Percentiles rank a stretch among this genome's conserved stretches.
Conservation (phyloP, 495 filamentous ascomycete species). For the Xylaria scruposa region DNA sequence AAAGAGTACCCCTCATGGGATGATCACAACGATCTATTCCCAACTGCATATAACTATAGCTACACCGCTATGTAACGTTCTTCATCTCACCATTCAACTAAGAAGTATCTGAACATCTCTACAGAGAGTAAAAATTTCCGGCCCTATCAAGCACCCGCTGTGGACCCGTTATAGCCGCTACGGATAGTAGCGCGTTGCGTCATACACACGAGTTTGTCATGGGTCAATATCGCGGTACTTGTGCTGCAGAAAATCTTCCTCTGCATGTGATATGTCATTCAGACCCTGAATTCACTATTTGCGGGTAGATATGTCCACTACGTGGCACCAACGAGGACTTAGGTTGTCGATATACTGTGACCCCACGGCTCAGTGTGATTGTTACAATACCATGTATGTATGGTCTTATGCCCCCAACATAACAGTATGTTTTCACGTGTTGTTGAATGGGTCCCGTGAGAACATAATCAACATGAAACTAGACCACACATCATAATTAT, state of each 20-base stretch:
- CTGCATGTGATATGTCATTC: constrained; percentile 16
- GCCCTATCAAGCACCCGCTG: neutral
- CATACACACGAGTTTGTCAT: constrained; percentile 13
- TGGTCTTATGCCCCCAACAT: neutral
- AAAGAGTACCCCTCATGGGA: neutral
- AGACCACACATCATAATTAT: neutral
- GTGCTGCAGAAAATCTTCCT: constrained; percentile 7
- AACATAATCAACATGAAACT: neutral
- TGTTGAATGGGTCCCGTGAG: neutral
- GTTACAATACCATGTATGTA: neutral
- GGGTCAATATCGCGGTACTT: neutral
- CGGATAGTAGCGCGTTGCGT: constrained; percentile 1
- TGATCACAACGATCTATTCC: neutral
- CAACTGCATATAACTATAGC: neutral
- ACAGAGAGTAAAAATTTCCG: neutral
- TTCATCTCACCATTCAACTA: neutral
- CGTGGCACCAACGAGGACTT: constrained; percentile 6
- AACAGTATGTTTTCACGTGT: neutral
- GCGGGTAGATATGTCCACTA: neutral
- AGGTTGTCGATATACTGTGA: neutral
- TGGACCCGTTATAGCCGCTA: neutral
- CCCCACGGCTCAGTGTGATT: neutral
- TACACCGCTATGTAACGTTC: constrained; percentile 1
- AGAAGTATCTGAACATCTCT: neutral
- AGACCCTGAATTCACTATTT: neutral